Evolutionary conservation across 2,329 filamentous ascomycete genomes (phyloP).

Genomic region (Ceratocystis cacaofunesta): DNA sequence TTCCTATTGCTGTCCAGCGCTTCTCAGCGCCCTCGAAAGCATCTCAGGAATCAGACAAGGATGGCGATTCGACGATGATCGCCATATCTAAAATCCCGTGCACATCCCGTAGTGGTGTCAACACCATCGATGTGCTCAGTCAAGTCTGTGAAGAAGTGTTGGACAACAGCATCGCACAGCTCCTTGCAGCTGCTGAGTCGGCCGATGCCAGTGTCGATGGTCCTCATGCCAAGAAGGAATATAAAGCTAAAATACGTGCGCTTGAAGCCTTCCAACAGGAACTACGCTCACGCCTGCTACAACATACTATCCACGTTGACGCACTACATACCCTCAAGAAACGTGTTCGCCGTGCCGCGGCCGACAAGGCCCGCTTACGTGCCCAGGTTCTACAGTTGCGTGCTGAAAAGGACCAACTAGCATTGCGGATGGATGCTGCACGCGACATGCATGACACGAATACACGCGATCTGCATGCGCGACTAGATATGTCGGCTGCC

Average conservation of each 20-base stretch:
- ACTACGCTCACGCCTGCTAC: slow-evolving; percentile 38
- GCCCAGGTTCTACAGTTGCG: slow-evolving; percentile 46
- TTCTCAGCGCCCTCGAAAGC: slow-evolving; percentile 34
- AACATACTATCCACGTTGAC: slow-evolving; percentile 47
- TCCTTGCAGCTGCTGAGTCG: slow-evolving; percentile 28
- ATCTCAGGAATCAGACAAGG: slow-evolving; percentile 23
- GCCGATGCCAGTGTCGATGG: slow-evolving; percentile 26
- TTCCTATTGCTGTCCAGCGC: slow-evolving; percentile 46
- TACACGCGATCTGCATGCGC: slow-evolving; percentile 25
- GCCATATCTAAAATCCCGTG: slow-evolving; percentile 39
- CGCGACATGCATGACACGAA: slow-evolving; percentile 43
- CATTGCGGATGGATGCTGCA: slow-evolving; percentile 47
- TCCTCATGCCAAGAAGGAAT: slow-evolving; percentile 33
- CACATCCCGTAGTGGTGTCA: slow-evolving; percentile 40
- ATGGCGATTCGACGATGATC: slow-evolving; percentile 30
- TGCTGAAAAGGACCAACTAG: slow-evolving; percentile 46
- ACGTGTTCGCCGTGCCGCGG: slow-evolving; percentile 41
- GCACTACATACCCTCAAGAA: slow-evolving; percentile 42
- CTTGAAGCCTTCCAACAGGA: slow-evolving; percentile 46
- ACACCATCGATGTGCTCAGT: slow-evolving; percentile 45
- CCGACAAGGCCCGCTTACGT: slow-evolving; percentile 40
- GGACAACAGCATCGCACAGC: slow-evolving; percentile 32
- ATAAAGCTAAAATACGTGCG: slow-evolving; percentile 39
- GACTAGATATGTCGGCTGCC: slow-evolving; percentile 39
- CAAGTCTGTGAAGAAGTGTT: slow-evolving; percentile 48